Base-by-base conservation (phyloP, 1,284 basidiomycete species). In the Calocybe gambosa region DNA sequence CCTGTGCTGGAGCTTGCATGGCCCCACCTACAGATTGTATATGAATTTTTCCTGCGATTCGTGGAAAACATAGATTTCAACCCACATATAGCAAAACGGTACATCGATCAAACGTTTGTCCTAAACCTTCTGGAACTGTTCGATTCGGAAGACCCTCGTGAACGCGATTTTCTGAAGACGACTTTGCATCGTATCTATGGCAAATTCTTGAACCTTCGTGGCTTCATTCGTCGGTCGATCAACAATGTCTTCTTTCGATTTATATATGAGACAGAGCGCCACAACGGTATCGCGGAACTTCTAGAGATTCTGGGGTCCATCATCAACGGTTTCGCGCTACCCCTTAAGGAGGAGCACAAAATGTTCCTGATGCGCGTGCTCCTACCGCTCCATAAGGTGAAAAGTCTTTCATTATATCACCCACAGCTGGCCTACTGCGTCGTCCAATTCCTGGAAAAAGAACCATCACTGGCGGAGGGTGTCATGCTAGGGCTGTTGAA, bases 171-270 rank as follows among this genome's bases (percentile, higher is more conserved):
- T 68, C 80, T 99, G 56, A 99, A 99, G 74, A 99, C 96, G 3
- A 99, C 96, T 1, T 75, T 99, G 28, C 96, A 99, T 65, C 85
- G 96, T 54, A 99, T 99, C 68, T 99, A 99, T 63, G 96, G 96
- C 64, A 99, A 99, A 76, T 99, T 99, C 76, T 82, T 99, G 59
- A 98, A 96, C 65, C 80, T 99, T 39, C 92, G 96, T 50, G 95
- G 96, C 33, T 99, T 98, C 69, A 99, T 99, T 61, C 89, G 96
- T 49, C 84, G 96, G 47, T 98, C 95, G 48, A 98, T 99, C 82
- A 97, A 97, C 78, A 96, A 99, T 59, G 95, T 99, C 61, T 99
- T 99, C 67, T 99, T 96, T 79, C 87, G 95, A 63, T 99, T 99
- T 72, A 80, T 99, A 57, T 99, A 99, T 69, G 95, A 99, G 66